A percentile compares a stretch with the other conserved stretches of the same genome.
Conservation (phyloP, 108 stramenopile genomes). For the Fragilariopsis cylindrus region DNA sequence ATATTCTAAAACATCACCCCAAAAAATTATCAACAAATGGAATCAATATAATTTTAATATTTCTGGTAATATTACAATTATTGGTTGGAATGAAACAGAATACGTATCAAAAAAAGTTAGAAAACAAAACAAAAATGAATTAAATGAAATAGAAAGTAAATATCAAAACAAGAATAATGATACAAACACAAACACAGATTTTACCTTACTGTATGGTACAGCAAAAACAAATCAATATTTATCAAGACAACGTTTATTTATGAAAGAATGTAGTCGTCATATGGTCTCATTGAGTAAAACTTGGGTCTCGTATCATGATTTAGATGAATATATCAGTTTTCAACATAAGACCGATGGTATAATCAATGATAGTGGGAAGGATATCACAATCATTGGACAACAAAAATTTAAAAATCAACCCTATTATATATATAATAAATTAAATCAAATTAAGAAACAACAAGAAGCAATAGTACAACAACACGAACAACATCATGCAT, state of each 20-base stretch:
- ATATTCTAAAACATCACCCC: constrained; percentile 32
- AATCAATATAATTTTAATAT: no score
- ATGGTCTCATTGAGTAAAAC: background rate
- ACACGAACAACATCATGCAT: background rate
- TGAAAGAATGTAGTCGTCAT: background rate
- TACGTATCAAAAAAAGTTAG: no score
- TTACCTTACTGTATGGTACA: background rate
- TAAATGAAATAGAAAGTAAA: no score
- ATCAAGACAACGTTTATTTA: background rate
- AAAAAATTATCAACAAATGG: constrained; percentile 37
- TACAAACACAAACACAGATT: background rate
- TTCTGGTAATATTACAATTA: no score
- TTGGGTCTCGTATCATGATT: background rate
- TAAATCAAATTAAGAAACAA: constrained; percentile 3
- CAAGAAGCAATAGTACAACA: background rate
- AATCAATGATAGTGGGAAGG: no score
- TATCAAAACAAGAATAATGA: background rate
- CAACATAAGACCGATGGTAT: background rate
- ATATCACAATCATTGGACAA: background rate
- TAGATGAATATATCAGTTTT: background rate
- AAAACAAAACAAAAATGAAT: no score
- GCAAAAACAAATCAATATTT: background rate
- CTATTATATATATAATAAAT: background rate
- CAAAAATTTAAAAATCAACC: background rate
- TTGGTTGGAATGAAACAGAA: no score